Conservation (phyloP, 2,329 filamentous ascomycete species). For the Lojkania enalia region DNA sequence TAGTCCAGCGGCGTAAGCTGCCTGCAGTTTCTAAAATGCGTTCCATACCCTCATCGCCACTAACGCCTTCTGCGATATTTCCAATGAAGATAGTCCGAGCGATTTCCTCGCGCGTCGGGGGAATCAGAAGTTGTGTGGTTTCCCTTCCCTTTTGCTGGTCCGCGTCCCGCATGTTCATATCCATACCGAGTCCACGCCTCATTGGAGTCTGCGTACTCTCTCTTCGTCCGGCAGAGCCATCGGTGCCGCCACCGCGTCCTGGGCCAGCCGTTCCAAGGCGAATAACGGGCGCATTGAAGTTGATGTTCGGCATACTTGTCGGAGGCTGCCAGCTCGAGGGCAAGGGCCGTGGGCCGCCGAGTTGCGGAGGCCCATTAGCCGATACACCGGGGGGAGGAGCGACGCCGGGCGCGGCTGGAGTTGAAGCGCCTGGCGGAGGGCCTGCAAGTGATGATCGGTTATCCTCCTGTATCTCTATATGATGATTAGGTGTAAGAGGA, state of each 20-base stretch:
- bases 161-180: conserved; percentile 52
- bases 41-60: conserved; percentile 78
- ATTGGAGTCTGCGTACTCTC: conserved; percentile 48
- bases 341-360: conserved; percentile 78
- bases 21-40: conserved; percentile 77
- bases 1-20: conserved; percentile 80
- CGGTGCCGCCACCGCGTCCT: conserved; percentile 58
- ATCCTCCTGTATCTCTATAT: conserved; percentile 6
- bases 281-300: conserved; percentile 96
- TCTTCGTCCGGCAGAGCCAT: conserved; percentile 52
- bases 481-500: neutral
- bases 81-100: conserved; percentile 88
- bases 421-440: conserved; percentile 72
- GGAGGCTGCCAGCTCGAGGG: conserved; percentile 86
- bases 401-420: conserved; percentile 70
- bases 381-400: conserved; percentile 77
- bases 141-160: conserved; percentile 69
- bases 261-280: conserved; percentile 79
- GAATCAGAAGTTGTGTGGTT: conserved; percentile 70
- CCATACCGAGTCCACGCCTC: conserved; percentile 61
- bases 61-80: conserved; percentile 77
- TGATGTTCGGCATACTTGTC: conserved; percentile 93
- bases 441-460: conserved; percentile 3
- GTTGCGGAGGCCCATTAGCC: conserved; percentile 70
- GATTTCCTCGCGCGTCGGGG: conserved; percentile 87